A percentile compares a stretch with the other conserved stretches of the same genome.
Evolutionary conservation across 768 basidiomycete species (phyloP).

Genomic region (Rhodotorula diobovata): DNA sequence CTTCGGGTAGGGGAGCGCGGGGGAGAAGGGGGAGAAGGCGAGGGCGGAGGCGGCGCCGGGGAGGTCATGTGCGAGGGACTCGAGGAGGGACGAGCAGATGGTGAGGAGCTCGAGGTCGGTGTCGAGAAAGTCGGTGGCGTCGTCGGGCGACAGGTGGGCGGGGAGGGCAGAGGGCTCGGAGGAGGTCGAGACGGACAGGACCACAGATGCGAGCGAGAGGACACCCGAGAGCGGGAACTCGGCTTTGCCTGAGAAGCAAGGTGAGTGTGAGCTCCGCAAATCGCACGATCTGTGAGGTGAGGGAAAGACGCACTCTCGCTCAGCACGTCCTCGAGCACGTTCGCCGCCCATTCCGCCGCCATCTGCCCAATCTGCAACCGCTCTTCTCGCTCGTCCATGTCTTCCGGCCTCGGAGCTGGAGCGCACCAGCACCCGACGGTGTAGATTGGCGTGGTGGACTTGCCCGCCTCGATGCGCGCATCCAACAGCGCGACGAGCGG

Average conservation of each 20-base stretch:
- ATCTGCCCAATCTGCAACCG: constrained; percentile 2
- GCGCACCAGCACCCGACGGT: constrained; percentile 13
- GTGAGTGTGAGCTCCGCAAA: no score
- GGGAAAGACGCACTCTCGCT: constrained; percentile 6
- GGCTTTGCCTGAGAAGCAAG: constrained; percentile 33
- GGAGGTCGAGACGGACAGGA: constrained; percentile 2
- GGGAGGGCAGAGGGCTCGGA: neutral
- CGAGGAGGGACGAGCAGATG: constrained; percentile 31
- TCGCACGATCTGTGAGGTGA: neutral
- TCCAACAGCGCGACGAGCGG: constrained; percentile 31
- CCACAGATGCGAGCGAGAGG: constrained; percentile 14
- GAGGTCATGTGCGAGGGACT: constrained; percentile 25
- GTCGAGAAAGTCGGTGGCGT: constrained; percentile 19
- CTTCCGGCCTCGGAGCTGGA: neutral
- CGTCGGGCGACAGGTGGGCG: neutral
- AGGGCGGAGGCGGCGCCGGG: neutral
- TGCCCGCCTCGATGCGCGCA: neutral
- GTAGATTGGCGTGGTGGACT: constrained; percentile 10
- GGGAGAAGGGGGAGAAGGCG: constrained; percentile 17
- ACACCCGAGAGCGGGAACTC: constrained; percentile 18
- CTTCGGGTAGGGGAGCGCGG: neutral
- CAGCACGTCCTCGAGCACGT: constrained; percentile 35
- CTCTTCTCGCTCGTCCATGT: constrained; percentile 11
- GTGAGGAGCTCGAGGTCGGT: constrained; percentile 36
- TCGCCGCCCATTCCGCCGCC: constrained; percentile 25